Evolutionary conservation across 1,139 yeast genomes (phyloP), one percentile per base, ranked within the genome.

Genomic region (Candida albicans): DNA sequence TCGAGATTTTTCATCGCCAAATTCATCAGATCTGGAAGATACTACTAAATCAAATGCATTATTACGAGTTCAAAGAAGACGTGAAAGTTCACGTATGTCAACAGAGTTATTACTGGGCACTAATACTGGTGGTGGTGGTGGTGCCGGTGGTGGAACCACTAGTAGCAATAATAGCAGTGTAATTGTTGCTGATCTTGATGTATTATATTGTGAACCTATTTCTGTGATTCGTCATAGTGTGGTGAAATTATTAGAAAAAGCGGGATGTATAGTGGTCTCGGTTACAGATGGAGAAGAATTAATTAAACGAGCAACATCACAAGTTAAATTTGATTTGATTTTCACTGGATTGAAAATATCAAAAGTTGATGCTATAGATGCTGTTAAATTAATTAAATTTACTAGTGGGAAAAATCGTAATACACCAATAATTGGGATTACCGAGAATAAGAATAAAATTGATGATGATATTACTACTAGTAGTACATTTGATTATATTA

Each of bases 271-370:
- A 11, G 96, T 89, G 8, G 88, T 88, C 7, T 73, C 89, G 1
- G 87, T 87, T 6, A 71, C 82, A 0, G 83, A 84, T 50, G 96
- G 96, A 1, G 93, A 90, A 49, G 96, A 89, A 51, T 73, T 90
- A 43, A 79, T 90, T 11, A 75, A 95, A 47, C 67, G 95, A 45
- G 90, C 93, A 6, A 86, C 95, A 0, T 87, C 96, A 33, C 85
- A 84, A 44, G 88, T 89, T 24, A 83, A 81, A 55, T 93, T 89
- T 67, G 97, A 91, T 63, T 56, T 90, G 36, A 89, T 93, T 31
- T 73, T 91, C 49, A 83, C 95, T 0, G 93, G 93, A 1, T 72
- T 86, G 48, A 80, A 79, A 54, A 68, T 87, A 25, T 80, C 87
- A 11, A 82, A 83, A 52, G 72, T 87, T 30, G 81, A 76, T 43